Base-by-base conservation (phyloP, 768 basidiomycete genomes). In the Cytidiella melzeri region DNA sequence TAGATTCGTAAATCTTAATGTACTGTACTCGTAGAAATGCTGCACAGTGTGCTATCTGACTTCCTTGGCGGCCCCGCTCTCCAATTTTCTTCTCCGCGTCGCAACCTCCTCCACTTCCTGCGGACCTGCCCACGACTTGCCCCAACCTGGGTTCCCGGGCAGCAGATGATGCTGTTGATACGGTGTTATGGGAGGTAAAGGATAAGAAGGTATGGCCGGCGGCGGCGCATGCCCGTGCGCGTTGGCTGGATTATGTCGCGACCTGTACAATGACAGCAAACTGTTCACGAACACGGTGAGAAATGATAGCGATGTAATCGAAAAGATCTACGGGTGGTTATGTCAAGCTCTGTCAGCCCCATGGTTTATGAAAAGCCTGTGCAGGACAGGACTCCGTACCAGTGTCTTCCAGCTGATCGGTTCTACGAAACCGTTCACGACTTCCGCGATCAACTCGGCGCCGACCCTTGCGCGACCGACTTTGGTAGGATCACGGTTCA, bases 331-430 rank as follows among this genome's bases (percentile, higher is more conserved):
- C 28, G 18, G 5, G 25, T n/a, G n/a, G n/a, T n/a, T n/a, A n/a
- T n/a, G n/a, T n/a, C n/a, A n/a, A n/a, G n/a, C n/a, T n/a, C n/a
- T n/a, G n/a, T n/a, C n/a, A n/a, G n/a, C n/a, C n/a, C n/a, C n/a
- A n/a, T n/a, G n/a, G n/a, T n/a, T n/a, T n/a, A n/a, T n/a, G n/a
- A n/a, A n/a, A n/a, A n/a, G n/a, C n/a, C n/a, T n/a, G n/a, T n/a
- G n/a, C 13, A 20, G 42, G n/a, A n/a, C n/a, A 40, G 38, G 13
- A 37, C 5, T 45, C 60, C 87, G 67, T 54, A 91, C 95, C 66
- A 97, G 70, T 11, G 93, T 93, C 71, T 94, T 96, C 92, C 93
- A 97, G 64, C 87, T 92, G 68, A 99, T 94, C 43, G 88, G 87
- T 62, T 99, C 95, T 12, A 98, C 89, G 62, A 99, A 99, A 1